phyloP scores from a whole-genome alignment of 2,329 filamentous ascomycete species.

The Venturia oleaginea region DNA sequence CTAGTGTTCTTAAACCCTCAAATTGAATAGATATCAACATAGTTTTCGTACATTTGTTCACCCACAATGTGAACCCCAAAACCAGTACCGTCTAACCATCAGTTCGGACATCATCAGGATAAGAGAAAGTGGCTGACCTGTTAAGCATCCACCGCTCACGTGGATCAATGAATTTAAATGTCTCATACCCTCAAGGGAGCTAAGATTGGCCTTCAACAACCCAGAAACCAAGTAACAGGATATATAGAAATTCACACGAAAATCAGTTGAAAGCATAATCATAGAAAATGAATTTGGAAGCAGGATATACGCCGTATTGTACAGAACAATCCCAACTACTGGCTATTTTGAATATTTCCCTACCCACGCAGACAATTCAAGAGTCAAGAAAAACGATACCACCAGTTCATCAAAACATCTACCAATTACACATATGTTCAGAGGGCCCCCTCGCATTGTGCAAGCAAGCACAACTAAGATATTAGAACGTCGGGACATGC shows the following conservation, averaged over 20 bases:
- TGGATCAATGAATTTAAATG: too few species aligned
- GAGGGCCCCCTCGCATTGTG: not conserved
- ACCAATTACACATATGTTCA: conserved; percentile 4
- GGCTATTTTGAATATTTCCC: not conserved
- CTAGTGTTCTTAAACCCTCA: too few species aligned
- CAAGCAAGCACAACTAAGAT: not conserved
- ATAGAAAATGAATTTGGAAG: not conserved
- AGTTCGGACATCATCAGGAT: too few species aligned
- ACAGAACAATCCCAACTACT: not conserved
- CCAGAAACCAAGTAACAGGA: too few species aligned
- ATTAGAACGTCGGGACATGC: not conserved
- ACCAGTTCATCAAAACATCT: conserved; percentile 6
- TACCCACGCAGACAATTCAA: not conserved
- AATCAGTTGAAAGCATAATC: not conserved
- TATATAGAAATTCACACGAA: not conserved
- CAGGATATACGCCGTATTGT: not conserved
- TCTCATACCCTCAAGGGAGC: too few species aligned
- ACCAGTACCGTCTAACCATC: too few species aligned
- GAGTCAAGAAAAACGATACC: not conserved
- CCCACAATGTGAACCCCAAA: too few species aligned
- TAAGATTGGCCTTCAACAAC: too few species aligned
- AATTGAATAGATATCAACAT: too few species aligned
- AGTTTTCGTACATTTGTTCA: too few species aligned
- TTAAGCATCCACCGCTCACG: too few species aligned
- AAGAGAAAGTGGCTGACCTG: too few species aligned